Conservation (phyloP, 169 alveolate genomes). For the Plasmodium falciparum region DNA sequence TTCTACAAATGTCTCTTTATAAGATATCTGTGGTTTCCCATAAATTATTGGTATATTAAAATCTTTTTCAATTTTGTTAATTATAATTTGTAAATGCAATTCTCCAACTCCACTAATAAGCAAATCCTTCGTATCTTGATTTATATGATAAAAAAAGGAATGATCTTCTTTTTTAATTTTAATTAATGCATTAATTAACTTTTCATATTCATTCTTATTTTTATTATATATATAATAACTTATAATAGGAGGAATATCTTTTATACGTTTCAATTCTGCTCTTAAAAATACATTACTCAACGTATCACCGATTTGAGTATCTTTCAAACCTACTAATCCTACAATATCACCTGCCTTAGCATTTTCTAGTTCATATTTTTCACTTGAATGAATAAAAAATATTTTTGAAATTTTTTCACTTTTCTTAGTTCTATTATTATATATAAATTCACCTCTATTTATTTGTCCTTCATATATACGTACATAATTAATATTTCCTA, state of each 20-base stretch:
- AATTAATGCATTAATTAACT: conserved; percentile 84
- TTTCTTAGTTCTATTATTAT: conserved; percentile 85
- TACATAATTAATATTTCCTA: conserved; percentile 84
- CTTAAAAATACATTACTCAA: conserved; percentile 80
- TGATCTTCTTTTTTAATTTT: conserved; percentile 89
- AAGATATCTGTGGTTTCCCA: conserved; percentile 95
- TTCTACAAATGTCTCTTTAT: conserved; percentile 87
- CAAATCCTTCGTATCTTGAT: conserved; percentile 90
- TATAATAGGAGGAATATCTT: conserved; percentile 90
- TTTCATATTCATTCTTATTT: conserved; percentile 83
- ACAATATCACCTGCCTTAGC: conserved; percentile 89
- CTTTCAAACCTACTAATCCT: conserved; percentile 88
- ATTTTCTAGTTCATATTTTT: conserved; percentile 83
- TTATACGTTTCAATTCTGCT: conserved; percentile 86
- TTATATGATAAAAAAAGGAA: conserved; percentile 81
- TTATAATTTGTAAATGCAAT: conserved; percentile 94
- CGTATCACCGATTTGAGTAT: conserved; percentile 91
- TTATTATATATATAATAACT: conserved; percentile 83
- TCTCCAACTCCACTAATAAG: conserved; percentile 96
- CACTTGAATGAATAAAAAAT: conserved; percentile 89
- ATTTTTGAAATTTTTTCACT: conserved; percentile 88
- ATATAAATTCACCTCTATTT: conserved; percentile 83
- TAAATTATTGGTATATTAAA: conserved; percentile 88
- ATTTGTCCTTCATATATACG: conserved; percentile 88
- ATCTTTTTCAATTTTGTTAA: conserved; percentile 94